Base-by-base conservation (phyloP, 306 rosid species). In the Phaseolus lunatus region DNA sequence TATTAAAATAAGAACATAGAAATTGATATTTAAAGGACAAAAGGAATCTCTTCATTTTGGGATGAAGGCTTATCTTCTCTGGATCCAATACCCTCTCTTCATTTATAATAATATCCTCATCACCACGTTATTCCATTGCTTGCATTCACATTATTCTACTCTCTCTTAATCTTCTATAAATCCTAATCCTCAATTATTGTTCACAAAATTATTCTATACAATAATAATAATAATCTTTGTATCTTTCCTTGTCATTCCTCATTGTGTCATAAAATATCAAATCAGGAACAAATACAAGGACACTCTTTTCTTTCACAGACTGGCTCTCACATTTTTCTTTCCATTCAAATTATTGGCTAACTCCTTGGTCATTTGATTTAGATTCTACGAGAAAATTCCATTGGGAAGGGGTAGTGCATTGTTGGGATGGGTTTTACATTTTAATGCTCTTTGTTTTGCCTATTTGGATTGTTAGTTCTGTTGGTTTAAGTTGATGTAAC, bases 11-110 rank as follows among this genome's bases (percentile, higher is more conserved):
- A 76, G 47, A 83, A 68, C 24, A 61, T 59, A 24, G 11, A 16
- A 45, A 78, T 31, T 22, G 35, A 64, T 84, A 33, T 76, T 74
- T 66, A 58, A 83, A 66, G 48, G 77, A 24, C 84, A 81, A 45
- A 83, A 41, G 81, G 86, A 79, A 82, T 88, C 88, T 86, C 88
- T 31, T 31, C 59, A 69, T 80, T 61, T 78, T 45, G 73, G 80
- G 83, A 73, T 50, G 29, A 72, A 70, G 73, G 81, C 88, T 88
- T 88, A 89, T 89, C 92, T 85, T 80, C 83, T 82, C 81, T 83
- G 84, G 86, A 88, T 83, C 94, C 92, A 86, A 89, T 83, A 87
- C 90, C 82, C 53, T 72, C 77, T 50, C 74, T 19, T 44, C 77
- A 73, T 91, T 78, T 76, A 79, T 73, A 72, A 83, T 58, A 70